phyloP scores from a whole-genome alignment of 352 stramenopile species.

The Phytophthora tubulina region DNA sequence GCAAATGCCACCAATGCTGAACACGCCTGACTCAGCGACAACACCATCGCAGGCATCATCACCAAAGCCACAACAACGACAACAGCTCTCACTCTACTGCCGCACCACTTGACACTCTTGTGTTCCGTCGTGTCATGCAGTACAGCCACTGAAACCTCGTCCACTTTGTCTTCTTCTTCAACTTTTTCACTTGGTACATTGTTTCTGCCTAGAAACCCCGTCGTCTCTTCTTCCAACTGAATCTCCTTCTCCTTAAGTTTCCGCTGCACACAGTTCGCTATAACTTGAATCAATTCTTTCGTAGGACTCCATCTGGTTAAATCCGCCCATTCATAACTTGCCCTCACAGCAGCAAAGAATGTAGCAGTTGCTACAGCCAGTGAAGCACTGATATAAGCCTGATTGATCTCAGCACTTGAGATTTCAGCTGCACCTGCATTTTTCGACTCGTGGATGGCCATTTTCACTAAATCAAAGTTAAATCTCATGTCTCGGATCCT shows the following conservation, averaged over 20 bases:
- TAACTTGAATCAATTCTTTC: background rate
- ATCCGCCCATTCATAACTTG: slow-evolving; percentile 20
- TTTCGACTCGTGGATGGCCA: slow-evolving; percentile 45
- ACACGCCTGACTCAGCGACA: slow-evolving; percentile 20
- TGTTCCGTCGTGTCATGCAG: background rate
- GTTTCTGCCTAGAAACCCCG: slow-evolving; percentile 9
- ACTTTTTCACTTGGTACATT: background rate
- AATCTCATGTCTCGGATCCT: slow-evolving; percentile 45
- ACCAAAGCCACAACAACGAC: slow-evolving; percentile 16
- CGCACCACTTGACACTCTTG: background rate
- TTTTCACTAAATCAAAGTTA: slow-evolving; percentile 43
- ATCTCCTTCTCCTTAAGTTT: background rate
- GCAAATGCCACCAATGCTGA: slow-evolving; percentile 31
- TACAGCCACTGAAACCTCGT: background rate
- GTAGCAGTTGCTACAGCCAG: slow-evolving; percentile 20
- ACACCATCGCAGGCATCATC: slow-evolving; percentile 17
- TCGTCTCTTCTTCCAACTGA: slow-evolving; percentile 21
- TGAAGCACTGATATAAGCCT: slow-evolving; percentile 25
- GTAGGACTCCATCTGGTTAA: slow-evolving; percentile 30
- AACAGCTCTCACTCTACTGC: background rate
- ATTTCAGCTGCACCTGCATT: slow-evolving; percentile 35
- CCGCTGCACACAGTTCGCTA: background rate
- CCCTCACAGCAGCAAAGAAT: slow-evolving; percentile 24
- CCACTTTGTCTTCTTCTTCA: background rate
- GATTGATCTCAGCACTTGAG: slow-evolving; percentile 26